Evolutionary conservation across 805 yeast species (phyloP).

Genomic region (Grigorovia transvaalensis): DNA sequence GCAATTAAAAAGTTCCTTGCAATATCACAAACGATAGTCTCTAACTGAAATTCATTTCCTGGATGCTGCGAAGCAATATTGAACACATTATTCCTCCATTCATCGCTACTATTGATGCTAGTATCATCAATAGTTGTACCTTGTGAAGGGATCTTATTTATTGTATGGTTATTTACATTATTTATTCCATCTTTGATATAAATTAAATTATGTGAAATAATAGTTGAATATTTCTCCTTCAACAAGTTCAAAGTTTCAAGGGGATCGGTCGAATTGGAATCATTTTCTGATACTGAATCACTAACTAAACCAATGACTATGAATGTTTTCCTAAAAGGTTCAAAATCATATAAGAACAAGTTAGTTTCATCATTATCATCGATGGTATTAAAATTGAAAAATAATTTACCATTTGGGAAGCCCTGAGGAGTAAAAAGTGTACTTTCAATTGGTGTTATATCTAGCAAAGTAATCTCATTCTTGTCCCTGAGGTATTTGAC

Average conservation of each 20-base stretch:
- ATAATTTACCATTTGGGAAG: slow-evolving; percentile 66
- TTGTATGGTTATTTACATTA: not conserved
- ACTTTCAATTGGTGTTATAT: slow-evolving; percentile 56
- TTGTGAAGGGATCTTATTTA: not conserved
- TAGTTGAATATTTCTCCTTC: slow-evolving; percentile 20
- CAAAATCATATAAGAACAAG: slow-evolving; percentile 71
- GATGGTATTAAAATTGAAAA: slow-evolving; percentile 43
- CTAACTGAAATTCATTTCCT: slow-evolving; percentile 27
- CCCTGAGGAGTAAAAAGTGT: slow-evolving; percentile 70
- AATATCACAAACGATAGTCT: slow-evolving; percentile 65
- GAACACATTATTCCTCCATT: slow-evolving; percentile 6
- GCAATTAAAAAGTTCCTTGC: slow-evolving; percentile 52
- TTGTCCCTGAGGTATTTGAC: slow-evolving; percentile 36
- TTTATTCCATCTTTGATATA: slow-evolving; percentile 9
- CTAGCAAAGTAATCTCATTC: slow-evolving; percentile 61
- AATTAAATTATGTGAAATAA: slow-evolving; percentile 24
- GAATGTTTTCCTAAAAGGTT: slow-evolving; percentile 75
- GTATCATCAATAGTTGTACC: not conserved
- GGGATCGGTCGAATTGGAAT: slow-evolving; percentile 8
- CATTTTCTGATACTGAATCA: slow-evolving; percentile 5
- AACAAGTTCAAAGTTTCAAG: slow-evolving; percentile 31
- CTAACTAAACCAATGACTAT: slow-evolving; percentile 42
- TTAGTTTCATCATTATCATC: slow-evolving; percentile 41
- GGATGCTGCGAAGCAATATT: slow-evolving; percentile 1
- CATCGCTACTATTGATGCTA: not conserved